Percentiles rank a stretch among this genome's conserved stretches.
phyloP scores from a whole-genome alignment of 257 asterid species.

The Penstemon barbatus region DNA sequence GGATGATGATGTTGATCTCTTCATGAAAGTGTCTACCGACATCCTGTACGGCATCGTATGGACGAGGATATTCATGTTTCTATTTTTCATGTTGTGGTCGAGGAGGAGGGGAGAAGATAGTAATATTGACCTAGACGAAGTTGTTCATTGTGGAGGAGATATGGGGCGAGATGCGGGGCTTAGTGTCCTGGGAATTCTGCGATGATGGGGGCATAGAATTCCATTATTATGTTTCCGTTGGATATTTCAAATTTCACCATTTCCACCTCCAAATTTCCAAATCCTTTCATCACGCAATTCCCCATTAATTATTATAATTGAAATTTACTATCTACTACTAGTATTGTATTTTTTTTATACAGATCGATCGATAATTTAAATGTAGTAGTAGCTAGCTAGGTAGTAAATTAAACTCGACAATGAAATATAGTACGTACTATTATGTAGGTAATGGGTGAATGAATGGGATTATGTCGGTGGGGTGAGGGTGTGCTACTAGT shows the following conservation, averaged over 20 bases:
- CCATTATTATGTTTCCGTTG: slow-evolving; percentile 52
- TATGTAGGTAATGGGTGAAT: no score
- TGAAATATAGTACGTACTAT: no score
- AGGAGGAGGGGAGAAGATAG: slow-evolving; percentile 42
- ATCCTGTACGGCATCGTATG: slow-evolving; percentile 35
- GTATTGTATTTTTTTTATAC: no score
- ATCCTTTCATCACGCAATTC: slow-evolving; percentile 37
- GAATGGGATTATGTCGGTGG: no score
- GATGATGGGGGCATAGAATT: slow-evolving; percentile 53
- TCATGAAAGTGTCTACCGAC: slow-evolving; percentile 35
- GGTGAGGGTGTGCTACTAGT: no score
- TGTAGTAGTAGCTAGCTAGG: no score
- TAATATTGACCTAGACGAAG: slow-evolving; percentile 45
- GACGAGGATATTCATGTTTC: background rate
- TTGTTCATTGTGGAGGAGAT: slow-evolving; percentile 34
- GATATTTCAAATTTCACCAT: slow-evolving; percentile 44
- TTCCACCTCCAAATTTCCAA: slow-evolving; percentile 30
- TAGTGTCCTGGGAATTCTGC: slow-evolving; percentile 56
- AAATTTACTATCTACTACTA: no score
- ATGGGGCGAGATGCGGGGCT: slow-evolving; percentile 39
- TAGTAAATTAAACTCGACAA: no score
- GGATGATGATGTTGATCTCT: no score
- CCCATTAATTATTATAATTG: slow-evolving; percentile 33
- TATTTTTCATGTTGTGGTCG: background rate
- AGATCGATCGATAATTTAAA: no score